Percentiles rank a stretch among this genome's conserved stretches.
Evolutionary conservation across 2,329 filamentous ascomycete genomes (phyloP).

Genomic region (Diplocarpon rosae): DNA sequence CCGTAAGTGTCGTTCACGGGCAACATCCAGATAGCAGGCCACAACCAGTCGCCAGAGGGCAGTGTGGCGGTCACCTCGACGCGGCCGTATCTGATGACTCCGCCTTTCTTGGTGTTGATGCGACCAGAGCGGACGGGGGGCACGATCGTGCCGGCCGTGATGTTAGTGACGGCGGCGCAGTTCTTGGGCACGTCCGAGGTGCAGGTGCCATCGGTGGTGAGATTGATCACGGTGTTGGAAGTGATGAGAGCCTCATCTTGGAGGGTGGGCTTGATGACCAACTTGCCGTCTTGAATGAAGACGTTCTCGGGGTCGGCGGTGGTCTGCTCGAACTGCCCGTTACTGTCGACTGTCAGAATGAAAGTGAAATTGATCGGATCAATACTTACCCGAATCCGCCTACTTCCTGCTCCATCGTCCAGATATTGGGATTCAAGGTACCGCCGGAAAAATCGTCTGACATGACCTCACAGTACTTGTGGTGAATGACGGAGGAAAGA

Average conservation of each 20-base stretch:
- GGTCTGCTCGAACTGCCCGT: constrained; percentile 72
- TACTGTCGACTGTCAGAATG: constrained; percentile 35
- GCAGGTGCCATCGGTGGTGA: constrained; percentile 55
- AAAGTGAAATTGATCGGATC: constrained; percentile 34
- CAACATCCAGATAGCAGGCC: constrained; percentile 90
- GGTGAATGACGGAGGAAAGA: constrained; percentile 56
- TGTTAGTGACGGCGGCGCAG: constrained; percentile 65
- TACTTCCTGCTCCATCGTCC: constrained; percentile 39
- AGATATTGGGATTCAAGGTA: constrained; percentile 36
- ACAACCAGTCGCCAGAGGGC: constrained; percentile 73
- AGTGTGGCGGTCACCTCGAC: constrained; percentile 71
- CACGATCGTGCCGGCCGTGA: constrained; percentile 65
- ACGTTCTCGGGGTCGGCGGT: constrained; percentile 64
- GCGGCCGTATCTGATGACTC: constrained; percentile 67
- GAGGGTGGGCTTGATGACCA: constrained; percentile 68
- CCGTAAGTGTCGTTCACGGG: constrained; percentile 64
- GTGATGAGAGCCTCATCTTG: constrained; percentile 58
- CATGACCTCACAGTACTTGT: constrained; percentile 47
- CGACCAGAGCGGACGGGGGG: constrained; percentile 70
- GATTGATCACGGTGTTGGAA: constrained; percentile 55
- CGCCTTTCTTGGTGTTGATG: constrained; percentile 62
- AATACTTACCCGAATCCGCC: constrained; percentile 38
- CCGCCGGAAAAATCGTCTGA: constrained; percentile 39
- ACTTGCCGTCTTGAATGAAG: constrained; percentile 55
- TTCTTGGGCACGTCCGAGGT: constrained; percentile 47